Conservation (phyloP, 495 filamentous ascomycete species). For the Tuber melanosporum region DNA sequence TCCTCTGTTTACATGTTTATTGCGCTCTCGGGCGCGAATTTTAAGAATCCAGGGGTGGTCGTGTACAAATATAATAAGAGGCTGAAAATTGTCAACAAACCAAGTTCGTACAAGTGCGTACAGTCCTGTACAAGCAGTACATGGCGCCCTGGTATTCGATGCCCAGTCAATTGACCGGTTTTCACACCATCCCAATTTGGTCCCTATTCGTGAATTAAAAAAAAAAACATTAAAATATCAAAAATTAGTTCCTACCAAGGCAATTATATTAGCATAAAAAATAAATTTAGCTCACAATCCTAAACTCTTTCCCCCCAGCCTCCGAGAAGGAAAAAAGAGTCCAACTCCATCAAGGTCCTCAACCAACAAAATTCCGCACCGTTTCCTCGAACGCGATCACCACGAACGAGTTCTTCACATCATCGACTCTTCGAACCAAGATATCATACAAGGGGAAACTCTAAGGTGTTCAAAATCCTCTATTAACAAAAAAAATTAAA, state of each 20-base stretch:
- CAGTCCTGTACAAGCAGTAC: not conserved
- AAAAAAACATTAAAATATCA: not conserved
- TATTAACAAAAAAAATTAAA: not conserved
- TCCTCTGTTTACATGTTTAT: not conserved
- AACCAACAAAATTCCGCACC: not conserved
- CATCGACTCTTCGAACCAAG: not conserved
- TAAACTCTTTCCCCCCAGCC: not conserved
- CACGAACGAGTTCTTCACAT: not conserved
- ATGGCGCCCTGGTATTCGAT: not conserved
- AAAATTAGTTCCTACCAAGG: not conserved
- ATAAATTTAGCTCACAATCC: not conserved
- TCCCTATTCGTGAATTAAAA: not conserved
- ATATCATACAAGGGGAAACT: not conserved
- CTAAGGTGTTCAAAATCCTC: not conserved
- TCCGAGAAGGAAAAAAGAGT: not conserved
- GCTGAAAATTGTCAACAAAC: constrained; percentile 1
- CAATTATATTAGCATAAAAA: not conserved
- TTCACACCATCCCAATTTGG: not conserved
- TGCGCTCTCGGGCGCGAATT: not conserved
- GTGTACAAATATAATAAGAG: not conserved
- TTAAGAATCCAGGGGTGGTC: not conserved
- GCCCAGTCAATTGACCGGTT: not conserved
- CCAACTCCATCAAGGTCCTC: not conserved
- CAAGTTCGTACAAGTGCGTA: not conserved
- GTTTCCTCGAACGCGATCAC: not conserved